Evolutionary conservation across 2,329 filamentous ascomycete species (phyloP).

Genomic region (Calonectria multiphialidica): DNA sequence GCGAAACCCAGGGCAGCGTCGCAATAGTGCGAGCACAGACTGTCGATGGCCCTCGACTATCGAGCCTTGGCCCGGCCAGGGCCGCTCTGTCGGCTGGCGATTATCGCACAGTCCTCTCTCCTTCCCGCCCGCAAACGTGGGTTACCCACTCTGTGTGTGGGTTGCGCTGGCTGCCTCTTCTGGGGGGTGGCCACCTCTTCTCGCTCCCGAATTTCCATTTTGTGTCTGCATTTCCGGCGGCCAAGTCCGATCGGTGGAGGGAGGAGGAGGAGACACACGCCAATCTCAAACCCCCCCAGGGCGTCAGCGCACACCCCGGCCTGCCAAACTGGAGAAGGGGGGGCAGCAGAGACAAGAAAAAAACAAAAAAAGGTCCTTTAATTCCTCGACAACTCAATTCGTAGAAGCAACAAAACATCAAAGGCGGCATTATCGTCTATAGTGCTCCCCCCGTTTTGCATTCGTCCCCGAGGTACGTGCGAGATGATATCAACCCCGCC

Average conservation of each 20-base stretch:
- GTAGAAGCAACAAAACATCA: not conserved
- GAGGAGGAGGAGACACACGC: not conserved
- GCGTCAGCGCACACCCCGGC: not conserved
- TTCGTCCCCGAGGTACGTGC: conserved; percentile 12
- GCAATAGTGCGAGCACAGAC: conserved; percentile 2
- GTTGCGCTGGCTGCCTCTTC: too few relatives aligned
- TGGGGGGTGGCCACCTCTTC: too few relatives aligned
- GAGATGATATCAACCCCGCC: conserved; percentile 22
- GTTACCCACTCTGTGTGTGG: too few relatives aligned
- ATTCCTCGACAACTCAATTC: not conserved
- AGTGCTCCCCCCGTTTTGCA: not conserved
- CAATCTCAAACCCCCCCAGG: conserved; percentile 10
- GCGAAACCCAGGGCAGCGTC: not conserved
- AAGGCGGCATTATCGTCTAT: conserved; percentile 21
- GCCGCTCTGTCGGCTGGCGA: not conserved
- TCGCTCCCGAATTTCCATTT: not conserved
- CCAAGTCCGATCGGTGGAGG: conserved; percentile 16
- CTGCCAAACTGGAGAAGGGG: not conserved
- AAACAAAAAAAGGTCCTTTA: not conserved
- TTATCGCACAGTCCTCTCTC: not conserved
- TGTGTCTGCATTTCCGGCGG: not conserved
- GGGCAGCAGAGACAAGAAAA: too few relatives aligned
- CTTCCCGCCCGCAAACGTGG: not conserved
- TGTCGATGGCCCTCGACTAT: conserved; percentile 8
- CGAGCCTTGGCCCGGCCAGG: not conserved